Base-by-base conservation (phyloP, 1,284 basidiomycete genomes). In the Moesziomyces sp. region DNA sequence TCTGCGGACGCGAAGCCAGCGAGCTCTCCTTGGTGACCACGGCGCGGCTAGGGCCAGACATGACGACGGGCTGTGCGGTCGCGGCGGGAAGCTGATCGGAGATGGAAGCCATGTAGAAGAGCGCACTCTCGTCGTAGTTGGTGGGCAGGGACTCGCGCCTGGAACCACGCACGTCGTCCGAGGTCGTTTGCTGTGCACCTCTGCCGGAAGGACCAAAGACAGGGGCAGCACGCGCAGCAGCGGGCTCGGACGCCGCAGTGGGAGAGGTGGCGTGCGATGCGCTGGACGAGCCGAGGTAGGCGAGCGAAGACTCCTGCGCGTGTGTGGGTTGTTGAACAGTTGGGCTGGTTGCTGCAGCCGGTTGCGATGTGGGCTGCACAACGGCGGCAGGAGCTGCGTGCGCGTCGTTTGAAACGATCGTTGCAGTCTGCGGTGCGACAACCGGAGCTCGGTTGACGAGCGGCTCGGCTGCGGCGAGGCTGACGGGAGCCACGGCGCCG, bases 21-120 rank as follows among this genome's bases (percentile, higher is more conserved):
- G 70, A 73, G 57, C 57, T 64, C 40, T 60, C 60, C 38, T 67
- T 68, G 45, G 58, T 58, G 28, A 65, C 61, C 16, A 56, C 56
- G 28, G 33, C 50, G 49, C 61, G 61, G 45, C 51, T 44, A 9
- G 68, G 51, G 8, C 57, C 68, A n/a, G 57, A 38, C 67, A 64
- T 60, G 33, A 65, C 68, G 52, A 56, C 56, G 40, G 66, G 59
- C 48, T 64, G 58, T 5, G 64, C 48, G 18, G 54, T n/a, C 14
- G 59, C 3, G 30, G 77, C 70, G 4, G 79, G 79, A 42, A 79
- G 77, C 69, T 75, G 74, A 24, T 81, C 79, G 5, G 75, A 76
- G 55, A 81, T 79, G 28, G 75, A 75, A 13, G 64, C 64, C 63
- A 81, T 79, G 67, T 72, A 81, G 64, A 74, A 81, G 23, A 81